Percentiles rank a stretch among this genome's conserved stretches.
Evolutionary conservation across 768 basidiomycete genomes (phyloP).

Genomic region (Collybia mongolica): DNA sequence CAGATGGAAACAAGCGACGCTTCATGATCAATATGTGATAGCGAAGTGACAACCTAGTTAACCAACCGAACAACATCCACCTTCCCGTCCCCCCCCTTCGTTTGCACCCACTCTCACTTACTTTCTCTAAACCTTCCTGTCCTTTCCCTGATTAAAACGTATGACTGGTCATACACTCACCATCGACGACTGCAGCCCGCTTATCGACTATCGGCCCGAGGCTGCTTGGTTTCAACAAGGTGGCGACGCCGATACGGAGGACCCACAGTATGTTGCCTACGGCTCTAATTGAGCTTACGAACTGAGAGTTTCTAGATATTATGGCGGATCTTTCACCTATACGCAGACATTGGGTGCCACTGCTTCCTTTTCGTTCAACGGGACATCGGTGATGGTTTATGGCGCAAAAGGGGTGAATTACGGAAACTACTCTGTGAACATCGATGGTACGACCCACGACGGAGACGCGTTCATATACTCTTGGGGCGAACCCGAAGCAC

Average conservation of each 20-base stretch:
- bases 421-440: slow-evolving; percentile 29
- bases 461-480: slow-evolving; percentile 15
- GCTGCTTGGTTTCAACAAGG: slow-evolving; percentile 19
- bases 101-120: not conserved
- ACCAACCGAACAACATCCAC: too few relatives aligned
- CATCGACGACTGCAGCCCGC: slow-evolving; percentile 24
- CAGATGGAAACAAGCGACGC: too few relatives aligned
- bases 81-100: too few relatives aligned
- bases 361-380: slow-evolving; percentile 33
- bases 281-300: not conserved
- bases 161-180: slow-evolving; percentile 20
- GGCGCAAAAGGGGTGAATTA: slow-evolving; percentile 35
- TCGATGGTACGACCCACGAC: slow-evolving; percentile 23
- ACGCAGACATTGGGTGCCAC: slow-evolving; percentile 26
- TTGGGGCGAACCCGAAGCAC: slow-evolving; percentile 20
- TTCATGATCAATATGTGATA: too few relatives aligned
- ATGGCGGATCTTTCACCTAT: slow-evolving; percentile 31
- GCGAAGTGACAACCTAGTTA: too few relatives aligned
- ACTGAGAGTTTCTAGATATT: slow-evolving; percentile 26
- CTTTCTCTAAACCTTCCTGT: not conserved
- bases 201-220: slow-evolving; percentile 20
- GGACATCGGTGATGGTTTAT: slow-evolving; percentile 33
- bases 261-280: slow-evolving; percentile 5
- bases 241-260: slow-evolving; percentile 10
- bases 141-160: not conserved